A percentile compares a stretch with the other conserved stretches of the same genome.
Evolutionary conservation across 176 grass and related monocot genomes (phyloP).

Genomic region (Canna indica): DNA sequence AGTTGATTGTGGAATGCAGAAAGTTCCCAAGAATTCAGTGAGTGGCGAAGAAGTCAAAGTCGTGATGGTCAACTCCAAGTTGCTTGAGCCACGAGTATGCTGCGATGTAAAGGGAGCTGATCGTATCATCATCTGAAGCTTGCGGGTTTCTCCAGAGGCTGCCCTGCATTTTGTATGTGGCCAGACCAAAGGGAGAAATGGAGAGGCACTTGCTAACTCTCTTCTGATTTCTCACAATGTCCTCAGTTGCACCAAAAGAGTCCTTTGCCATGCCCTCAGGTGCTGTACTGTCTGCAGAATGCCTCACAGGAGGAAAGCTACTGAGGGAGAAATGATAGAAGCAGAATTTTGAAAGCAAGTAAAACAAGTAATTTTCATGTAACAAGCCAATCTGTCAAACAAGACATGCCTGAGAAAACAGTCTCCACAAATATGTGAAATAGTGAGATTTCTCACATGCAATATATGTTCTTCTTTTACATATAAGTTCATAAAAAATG

Average conservation of each 20-base stretch:
- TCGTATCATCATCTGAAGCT: slow-evolving; percentile 5
- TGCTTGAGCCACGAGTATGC: slow-evolving; percentile 68
- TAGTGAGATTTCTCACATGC: too few species aligned
- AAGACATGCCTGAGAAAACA: neutral
- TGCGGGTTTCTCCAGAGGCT: slow-evolving; percentile 34
- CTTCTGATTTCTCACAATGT: neutral
- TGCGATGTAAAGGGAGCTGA: slow-evolving; percentile 27
- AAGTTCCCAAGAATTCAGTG: neutral
- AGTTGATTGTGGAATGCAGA: neutral
- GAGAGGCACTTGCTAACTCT: neutral
- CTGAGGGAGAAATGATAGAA: neutral
- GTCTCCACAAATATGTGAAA: neutral
- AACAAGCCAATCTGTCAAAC: neutral
- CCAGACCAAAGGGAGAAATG: slow-evolving; percentile 50
- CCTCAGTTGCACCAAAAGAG: neutral
- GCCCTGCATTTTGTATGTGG: slow-evolving; percentile 41
- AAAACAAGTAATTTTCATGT: neutral
- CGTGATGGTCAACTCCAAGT: slow-evolving; percentile 48
- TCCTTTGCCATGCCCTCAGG: neutral
- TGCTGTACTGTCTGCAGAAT: slow-evolving; percentile 27
- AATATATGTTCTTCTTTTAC: too few species aligned
- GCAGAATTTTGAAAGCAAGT: neutral
- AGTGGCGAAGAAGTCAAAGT: slow-evolving; percentile 57
- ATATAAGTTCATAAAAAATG: too few species aligned
- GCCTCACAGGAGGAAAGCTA: neutral